Evolutionary conservation across 495 filamentous ascomycete genomes (phyloP), one percentile per base, ranked within the genome.

Genomic region (Penicillium crystallinum): DNA sequence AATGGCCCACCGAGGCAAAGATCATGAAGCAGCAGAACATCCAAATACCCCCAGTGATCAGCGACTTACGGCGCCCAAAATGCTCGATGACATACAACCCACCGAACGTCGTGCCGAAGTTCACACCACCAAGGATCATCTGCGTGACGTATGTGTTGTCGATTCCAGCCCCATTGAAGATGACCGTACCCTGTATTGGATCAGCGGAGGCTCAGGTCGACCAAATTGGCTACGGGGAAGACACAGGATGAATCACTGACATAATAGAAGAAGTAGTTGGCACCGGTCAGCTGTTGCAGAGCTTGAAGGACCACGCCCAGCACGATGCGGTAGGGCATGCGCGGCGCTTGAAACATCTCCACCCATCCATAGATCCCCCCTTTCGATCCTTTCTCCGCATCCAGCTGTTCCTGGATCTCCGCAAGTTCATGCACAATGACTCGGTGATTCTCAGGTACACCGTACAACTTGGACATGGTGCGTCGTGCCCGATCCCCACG

Each of bases 211-310:
- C 7, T 7, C 23, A 7, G 7, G 23, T 2, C 25, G 1, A n/a
- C 23, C 23, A 31, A 7, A 23, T 23, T n/a, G 18, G 5, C 23
- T 27, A 7, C 23, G 17, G 6, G 10, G 2, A 15, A 14, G 9
- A 29, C 7, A 39, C 12, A 10, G 18, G 17, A 12, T 8, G 6
- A 11, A n/a, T 1, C 12, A 38, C 61, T 54, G 23, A 84, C 83
- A 58, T 87, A 90, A 68, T 89, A 88, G 70, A 89, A 87, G 69
- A 87, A 85, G 69, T 84, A 87, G 55, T 73, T 73, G 22, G 66
- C 68, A 36, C 70, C 70, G 0, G 66, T 71, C 17, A 73, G 49
- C 34, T 73, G 68, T 57, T 71, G 66, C 22, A 73, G 43, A 7
- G 63, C 64, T 48, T 91, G 87, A 2, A 93, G 69, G 0, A 74